Percentiles rank a stretch among this genome's conserved stretches.
phyloP scores from a whole-genome alignment of 1,139 yeast genomes.

The Sugiyamaella neomexicana region DNA sequence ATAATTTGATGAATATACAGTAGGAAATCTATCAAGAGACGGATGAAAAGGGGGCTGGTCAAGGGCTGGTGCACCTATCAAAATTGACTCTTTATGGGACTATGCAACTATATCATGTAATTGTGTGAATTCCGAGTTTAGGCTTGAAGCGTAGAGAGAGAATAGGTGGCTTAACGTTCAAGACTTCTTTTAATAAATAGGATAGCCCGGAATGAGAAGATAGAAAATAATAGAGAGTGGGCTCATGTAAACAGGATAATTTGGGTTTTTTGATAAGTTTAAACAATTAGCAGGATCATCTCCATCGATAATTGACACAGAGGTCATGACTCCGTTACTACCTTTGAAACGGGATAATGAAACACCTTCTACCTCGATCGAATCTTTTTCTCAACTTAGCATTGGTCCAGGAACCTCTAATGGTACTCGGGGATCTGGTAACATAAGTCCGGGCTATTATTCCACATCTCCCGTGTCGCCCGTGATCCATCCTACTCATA shows the following conservation, averaged over 20 bases:
- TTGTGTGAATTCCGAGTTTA: neutral
- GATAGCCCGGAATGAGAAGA: neutral
- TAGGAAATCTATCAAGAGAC: too few relatives aligned
- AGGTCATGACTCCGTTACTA: neutral
- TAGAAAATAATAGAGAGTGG: neutral
- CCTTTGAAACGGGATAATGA: neutral
- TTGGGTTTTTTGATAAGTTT: neutral
- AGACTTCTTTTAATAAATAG: neutral
- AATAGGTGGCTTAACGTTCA: neutral
- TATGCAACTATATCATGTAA: neutral
- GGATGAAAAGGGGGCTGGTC: neutral
- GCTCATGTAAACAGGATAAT: too few relatives aligned
- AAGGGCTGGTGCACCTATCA: neutral
- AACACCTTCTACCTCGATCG: neutral
- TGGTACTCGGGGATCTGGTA: slow-evolving; percentile 1
- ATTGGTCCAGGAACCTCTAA: neutral
- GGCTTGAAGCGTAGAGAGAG: neutral
- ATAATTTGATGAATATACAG: too few relatives aligned
- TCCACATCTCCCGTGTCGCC: slow-evolving; percentile 20
- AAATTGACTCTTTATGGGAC: neutral
- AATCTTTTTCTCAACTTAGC: neutral
- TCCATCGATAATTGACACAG: too few relatives aligned
- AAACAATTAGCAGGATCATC: too few relatives aligned
- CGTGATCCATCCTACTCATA: slow-evolving; percentile 22
- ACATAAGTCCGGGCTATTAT: slow-evolving; percentile 3